Percentiles rank a stretch among this genome's conserved stretches.
These are phyloP conservation scores for Gossypium sturtianum DNA, from an alignment of 345 rosid species.

Conservation along the genomic window DNA sequence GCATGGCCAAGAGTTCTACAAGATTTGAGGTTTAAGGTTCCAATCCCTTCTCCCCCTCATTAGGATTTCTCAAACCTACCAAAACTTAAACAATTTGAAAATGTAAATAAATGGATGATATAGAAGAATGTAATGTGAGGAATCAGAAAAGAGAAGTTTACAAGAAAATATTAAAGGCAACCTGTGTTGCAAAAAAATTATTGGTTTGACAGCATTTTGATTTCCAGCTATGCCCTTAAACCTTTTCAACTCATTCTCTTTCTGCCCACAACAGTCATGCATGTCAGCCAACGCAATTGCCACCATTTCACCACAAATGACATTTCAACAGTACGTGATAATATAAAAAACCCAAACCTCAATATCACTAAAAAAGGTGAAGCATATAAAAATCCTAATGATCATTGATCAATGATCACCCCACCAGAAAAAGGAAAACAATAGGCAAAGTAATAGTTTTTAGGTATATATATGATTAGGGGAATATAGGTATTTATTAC, in stretches of 20 bases:
- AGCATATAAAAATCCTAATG: background rate
- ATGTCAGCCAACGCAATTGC: slow-evolving; percentile 65
- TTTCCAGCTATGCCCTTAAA: slow-evolving; percentile 44
- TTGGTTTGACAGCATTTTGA: slow-evolving; percentile 18
- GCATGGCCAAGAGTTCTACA: background rate
- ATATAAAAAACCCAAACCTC: background rate
- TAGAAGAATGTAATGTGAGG: background rate
- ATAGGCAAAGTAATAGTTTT: background rate
- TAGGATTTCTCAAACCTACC: background rate
- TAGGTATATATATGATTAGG: no score
- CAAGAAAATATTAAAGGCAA: slow-evolving; percentile 67
- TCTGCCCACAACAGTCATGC: slow-evolving; percentile 51
- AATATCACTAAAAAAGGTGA: background rate
- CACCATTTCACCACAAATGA: slow-evolving; percentile 44
- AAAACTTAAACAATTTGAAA: background rate
- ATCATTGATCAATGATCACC: background rate
- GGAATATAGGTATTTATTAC: slow-evolving; percentile 19
- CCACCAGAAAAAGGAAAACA: background rate
- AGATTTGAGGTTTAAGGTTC: background rate
- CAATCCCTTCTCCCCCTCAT: background rate
- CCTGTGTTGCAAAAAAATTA: slow-evolving; percentile 47
- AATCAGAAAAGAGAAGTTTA: slow-evolving; percentile 24
- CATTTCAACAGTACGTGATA: slow-evolving; percentile 26
- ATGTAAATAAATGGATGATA: background rate
- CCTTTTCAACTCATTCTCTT: slow-evolving; percentile 46